phyloP scores from a whole-genome alignment of 179 eudicot species.

The Gypsophila paniculata region DNA sequence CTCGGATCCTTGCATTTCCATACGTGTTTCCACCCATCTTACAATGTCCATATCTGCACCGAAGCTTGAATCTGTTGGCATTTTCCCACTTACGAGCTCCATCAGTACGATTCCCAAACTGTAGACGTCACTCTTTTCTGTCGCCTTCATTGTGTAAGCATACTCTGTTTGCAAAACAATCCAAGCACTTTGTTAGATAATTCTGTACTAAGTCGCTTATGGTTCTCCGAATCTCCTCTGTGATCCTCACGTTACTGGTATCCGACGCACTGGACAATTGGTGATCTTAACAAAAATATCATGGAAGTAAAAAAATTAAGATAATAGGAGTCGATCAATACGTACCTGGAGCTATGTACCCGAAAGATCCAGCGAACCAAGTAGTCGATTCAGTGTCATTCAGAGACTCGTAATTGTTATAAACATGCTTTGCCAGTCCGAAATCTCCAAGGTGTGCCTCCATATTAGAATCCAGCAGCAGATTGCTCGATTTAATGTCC shows the following conservation, averaged over 20 bases:
- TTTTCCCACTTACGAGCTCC: slow-evolving; percentile 81
- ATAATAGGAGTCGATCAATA: neutral
- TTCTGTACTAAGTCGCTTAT: too few relatives aligned
- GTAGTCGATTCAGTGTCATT: slow-evolving; percentile 68
- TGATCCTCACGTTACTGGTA: too few relatives aligned
- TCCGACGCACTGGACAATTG: neutral
- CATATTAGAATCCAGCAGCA: slow-evolving; percentile 75
- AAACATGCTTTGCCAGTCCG: slow-evolving; percentile 78
- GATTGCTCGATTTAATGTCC: slow-evolving; percentile 85
- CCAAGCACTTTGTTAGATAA: neutral
- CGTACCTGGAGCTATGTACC: slow-evolving; percentile 97
- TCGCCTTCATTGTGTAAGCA: slow-evolving; percentile 83
- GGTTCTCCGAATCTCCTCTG: too few relatives aligned
- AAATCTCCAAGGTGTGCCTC: slow-evolving; percentile 97
- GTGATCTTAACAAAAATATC: neutral
- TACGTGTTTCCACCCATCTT: slow-evolving; percentile 70
- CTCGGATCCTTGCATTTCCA: slow-evolving; percentile 49
- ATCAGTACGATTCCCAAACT: slow-evolving; percentile 97
- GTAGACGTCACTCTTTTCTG: slow-evolving; percentile 94
- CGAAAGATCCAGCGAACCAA: slow-evolving; percentile 97
- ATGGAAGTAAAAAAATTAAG: neutral
- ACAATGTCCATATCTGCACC: slow-evolving; percentile 88
- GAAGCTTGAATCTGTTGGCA: slow-evolving; percentile 80
- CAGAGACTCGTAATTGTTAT: slow-evolving; percentile 42
- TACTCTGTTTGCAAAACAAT: slow-evolving; percentile 48